Percentiles rank a stretch among this genome's conserved stretches.
Evolutionary conservation across 441 rosid species (phyloP).

Genomic region (Cnidoscolus chayamansa): DNA sequence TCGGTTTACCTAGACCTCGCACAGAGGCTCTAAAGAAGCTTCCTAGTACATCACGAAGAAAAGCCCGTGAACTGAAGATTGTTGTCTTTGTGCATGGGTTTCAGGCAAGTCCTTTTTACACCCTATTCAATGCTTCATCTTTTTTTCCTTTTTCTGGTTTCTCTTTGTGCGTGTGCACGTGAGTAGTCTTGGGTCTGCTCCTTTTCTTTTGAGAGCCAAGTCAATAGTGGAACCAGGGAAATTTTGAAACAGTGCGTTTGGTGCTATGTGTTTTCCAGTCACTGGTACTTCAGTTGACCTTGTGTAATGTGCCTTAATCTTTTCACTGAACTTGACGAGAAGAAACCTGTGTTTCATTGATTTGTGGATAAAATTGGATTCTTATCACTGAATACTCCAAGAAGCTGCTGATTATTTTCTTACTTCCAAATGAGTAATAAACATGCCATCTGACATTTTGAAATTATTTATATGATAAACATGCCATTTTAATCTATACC

Average conservation of each 20-base stretch:
- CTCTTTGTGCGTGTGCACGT: neutral
- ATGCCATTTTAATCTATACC: neutral
- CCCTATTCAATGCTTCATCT: neutral
- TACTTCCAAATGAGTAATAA: neutral
- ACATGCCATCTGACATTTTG: neutral
- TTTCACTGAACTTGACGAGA: neutral
- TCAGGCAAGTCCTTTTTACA: slow-evolving; percentile 53
- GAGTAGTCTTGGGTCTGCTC: neutral
- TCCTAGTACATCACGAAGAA: slow-evolving; percentile 29
- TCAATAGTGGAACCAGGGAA: neutral
- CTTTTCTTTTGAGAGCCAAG: neutral
- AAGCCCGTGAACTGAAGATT: slow-evolving; percentile 55
- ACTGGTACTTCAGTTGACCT: neutral
- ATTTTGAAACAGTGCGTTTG: neutral
- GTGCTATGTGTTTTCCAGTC: neutral
- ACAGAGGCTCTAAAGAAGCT: slow-evolving; percentile 33
- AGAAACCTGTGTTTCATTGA: neutral
- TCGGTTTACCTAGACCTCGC: slow-evolving; percentile 26
- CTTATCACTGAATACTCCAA: neutral
- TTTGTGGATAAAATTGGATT: slow-evolving; percentile 1
- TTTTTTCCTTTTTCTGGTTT: neutral
- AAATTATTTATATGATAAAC: neutral
- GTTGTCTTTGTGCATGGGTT: slow-evolving; percentile 95
- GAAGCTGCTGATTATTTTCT: neutral
- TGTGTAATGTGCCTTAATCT: neutral